phyloP scores from a whole-genome alignment of 129 eudicot species.

The Artemisia annua region DNA sequence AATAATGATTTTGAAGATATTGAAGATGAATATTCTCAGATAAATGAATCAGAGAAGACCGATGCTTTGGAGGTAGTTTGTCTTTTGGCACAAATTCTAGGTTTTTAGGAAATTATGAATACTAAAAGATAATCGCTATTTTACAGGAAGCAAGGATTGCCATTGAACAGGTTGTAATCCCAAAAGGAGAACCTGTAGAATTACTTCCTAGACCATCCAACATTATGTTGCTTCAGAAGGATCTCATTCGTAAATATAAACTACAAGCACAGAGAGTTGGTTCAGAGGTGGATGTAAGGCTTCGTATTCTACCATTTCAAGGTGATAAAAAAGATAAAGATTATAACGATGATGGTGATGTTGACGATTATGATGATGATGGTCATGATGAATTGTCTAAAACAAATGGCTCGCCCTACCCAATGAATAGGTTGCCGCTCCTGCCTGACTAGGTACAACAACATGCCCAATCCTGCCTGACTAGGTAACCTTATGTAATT shows the following conservation, averaged over 20 bases:
- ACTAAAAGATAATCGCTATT: background rate
- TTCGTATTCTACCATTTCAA: slow-evolving; percentile 65
- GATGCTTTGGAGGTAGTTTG: slow-evolving; percentile 92
- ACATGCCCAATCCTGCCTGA: slow-evolving; percentile 67
- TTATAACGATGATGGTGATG: slow-evolving; percentile 27
- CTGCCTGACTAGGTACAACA: slow-evolving; percentile 58
- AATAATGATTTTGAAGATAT: slow-evolving; percentile 63
- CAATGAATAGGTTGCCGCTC: slow-evolving; percentile 61
- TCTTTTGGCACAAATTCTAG: slow-evolving; percentile 2
- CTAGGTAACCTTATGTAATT: slow-evolving; percentile 26
- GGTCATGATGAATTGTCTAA: slow-evolving; percentile 32
- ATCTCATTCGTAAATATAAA: slow-evolving; percentile 72
- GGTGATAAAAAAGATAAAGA: slow-evolving; percentile 28
- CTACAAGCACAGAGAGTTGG: slow-evolving; percentile 63
- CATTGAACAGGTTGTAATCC: slow-evolving; percentile 82
- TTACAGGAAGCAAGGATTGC: slow-evolving; percentile 86
- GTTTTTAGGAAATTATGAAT: background rate
- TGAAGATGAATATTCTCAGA: slow-evolving; percentile 53
- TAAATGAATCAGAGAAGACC: slow-evolving; percentile 67
- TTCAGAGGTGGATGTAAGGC: slow-evolving; percentile 49
- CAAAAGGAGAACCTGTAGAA: slow-evolving; percentile 77
- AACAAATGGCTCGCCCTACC: slow-evolving; percentile 61
- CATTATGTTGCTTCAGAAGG: slow-evolving; percentile 68
- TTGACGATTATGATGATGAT: slow-evolving; percentile 23
- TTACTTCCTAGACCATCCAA: slow-evolving; percentile 77